Conservation (phyloP, 176 grass and related monocot species). For the Oryza glaberrima region DNA sequence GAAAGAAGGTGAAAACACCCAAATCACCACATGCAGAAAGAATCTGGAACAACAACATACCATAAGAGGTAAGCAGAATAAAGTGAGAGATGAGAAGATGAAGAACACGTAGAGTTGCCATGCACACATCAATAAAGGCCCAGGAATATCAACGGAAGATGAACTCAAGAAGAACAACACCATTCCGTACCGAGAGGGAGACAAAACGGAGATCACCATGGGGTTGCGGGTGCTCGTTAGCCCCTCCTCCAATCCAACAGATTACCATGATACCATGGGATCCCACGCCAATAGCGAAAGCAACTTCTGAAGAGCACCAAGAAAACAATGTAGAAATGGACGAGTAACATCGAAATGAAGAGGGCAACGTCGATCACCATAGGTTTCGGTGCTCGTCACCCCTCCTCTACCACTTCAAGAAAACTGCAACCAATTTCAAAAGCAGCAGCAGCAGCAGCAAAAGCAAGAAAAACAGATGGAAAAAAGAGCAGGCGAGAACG, state of each 20-base stretch:
- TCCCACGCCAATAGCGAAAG: not conserved
- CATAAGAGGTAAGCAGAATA: not conserved
- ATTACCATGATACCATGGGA: not conserved
- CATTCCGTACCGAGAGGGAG: not conserved
- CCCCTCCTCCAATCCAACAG: not conserved
- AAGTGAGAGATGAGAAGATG: not conserved
- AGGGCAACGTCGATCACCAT: not conserved
- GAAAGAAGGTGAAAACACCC: not conserved
- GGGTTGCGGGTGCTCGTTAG: not conserved
- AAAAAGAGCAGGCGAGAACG: not conserved
- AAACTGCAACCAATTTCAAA: not conserved
- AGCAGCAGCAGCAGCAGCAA: not conserved
- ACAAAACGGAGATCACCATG: not conserved
- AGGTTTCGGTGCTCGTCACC: not conserved
- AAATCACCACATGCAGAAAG: not conserved
- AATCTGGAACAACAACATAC: not conserved
- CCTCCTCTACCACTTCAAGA: not conserved
- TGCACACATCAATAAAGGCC: not conserved
- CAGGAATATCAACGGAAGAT: not conserved
- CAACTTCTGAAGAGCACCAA: not conserved
- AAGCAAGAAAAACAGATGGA: not conserved
- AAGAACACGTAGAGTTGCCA: not conserved
- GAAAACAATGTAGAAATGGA: not conserved
- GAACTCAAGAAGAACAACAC: not conserved
- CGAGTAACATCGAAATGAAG: not conserved